Base-by-base conservation (phyloP, 148 eudicot species). In the Chenopodium quinoa region DNA sequence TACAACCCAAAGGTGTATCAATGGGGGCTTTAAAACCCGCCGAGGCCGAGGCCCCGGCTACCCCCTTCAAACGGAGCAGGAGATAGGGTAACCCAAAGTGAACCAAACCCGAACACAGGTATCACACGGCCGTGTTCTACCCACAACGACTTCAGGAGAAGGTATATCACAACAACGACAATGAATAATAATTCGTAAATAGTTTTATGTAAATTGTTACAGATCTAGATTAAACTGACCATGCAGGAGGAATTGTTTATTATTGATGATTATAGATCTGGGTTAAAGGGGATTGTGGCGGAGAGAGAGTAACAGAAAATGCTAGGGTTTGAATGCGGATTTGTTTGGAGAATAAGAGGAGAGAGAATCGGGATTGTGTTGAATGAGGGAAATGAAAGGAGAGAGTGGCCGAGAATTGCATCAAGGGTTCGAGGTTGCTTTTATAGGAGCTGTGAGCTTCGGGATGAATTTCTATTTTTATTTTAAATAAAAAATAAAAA, bases 1-100 rank as follows among this genome's bases (percentile, higher is more conserved):
- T 47, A 58, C 27, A 16, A 82, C 63, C 52, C 72, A 44, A 63
- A 17, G 19, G 25, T 29, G 29, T 13, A 79, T 74, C 68, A 48
- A 46, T 86, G 92, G 98, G 97, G 98, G 97, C 88, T 91, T 89
- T 90, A 91, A 71, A 87, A 95, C 93, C 98, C 98, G 98, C 98
- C 98, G 98, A 92, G 97, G 97, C 98, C 90, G 86, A 52, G 79
- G 93, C 94, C 98, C 92, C 94, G 94, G 98, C 67, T 94, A 91
- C 94, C 98, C 98, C 98, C 97, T 40, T 87, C 97, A 93, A 92
- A 90, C 80, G 94, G 86, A 90, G 90, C 97, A 93, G 84, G 88
- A 50, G 90, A 78, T 14, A 82, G 54, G 7, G 16, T 27, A 71
- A 20, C 40, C 73, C 67, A 44, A 56, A 81, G 62, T 50, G 84